Evolutionary conservation across 177 flowering plant genomes (phyloP).

Genomic region (Vitis hybrid): DNA sequence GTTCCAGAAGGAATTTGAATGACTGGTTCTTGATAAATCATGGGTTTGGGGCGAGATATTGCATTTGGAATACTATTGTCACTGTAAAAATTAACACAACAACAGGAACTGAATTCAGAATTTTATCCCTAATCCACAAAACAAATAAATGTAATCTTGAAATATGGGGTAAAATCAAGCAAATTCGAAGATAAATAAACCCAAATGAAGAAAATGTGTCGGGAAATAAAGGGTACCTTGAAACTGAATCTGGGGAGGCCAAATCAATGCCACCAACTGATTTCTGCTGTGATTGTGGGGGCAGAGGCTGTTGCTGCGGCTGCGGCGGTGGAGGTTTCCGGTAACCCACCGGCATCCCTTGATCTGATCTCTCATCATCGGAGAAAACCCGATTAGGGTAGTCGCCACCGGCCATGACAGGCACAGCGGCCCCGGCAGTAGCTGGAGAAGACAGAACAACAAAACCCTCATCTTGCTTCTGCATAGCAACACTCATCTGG

Average conservation of each 20-base stretch:
- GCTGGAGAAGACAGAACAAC: constrained; percentile 39
- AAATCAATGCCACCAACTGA: constrained; percentile 41
- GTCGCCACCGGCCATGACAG: constrained; percentile 30
- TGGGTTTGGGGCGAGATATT: constrained; percentile 50
- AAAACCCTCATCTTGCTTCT: constrained; percentile 45
- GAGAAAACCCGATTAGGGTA: constrained; percentile 43
- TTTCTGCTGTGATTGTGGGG: constrained; percentile 32
- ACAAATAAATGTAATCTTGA: background rate
- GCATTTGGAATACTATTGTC: constrained; percentile 54
- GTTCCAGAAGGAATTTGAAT: constrained; percentile 42
- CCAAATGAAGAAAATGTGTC: background rate
- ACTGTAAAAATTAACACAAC: constrained; percentile 37
- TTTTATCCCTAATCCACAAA: background rate
- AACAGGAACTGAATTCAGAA: constrained; percentile 21
- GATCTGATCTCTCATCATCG: constrained; percentile 77
- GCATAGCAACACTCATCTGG: constrained; percentile 40
- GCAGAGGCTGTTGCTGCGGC: constrained; percentile 19
- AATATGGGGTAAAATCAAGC: background rate
- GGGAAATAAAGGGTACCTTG: constrained; percentile 44
- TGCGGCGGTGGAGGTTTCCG: constrained; percentile 36
- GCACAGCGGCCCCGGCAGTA: constrained; percentile 18
- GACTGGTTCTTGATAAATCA: constrained; percentile 58
- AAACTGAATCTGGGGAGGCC: constrained; percentile 66
- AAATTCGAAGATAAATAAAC: background rate
- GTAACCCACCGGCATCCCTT: constrained; percentile 39